Conservation (phyloP, 2,329 filamentous ascomycete genomes). For the Apiospora sp. region DNA sequence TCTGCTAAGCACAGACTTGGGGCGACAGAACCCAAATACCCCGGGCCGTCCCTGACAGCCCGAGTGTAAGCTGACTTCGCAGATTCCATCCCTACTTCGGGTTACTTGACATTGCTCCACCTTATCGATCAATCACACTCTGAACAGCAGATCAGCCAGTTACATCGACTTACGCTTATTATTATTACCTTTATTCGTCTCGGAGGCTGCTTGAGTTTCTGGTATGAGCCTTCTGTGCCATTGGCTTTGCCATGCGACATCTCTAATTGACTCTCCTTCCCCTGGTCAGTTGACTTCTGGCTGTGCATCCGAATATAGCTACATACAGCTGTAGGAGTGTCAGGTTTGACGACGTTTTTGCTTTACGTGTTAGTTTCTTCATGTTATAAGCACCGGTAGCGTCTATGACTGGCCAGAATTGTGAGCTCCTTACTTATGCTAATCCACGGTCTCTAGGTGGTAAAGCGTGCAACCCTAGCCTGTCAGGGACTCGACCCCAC, state of each 20-base stretch:
- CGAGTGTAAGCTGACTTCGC: background rate
- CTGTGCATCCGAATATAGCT: too few species aligned
- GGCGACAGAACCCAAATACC: background rate
- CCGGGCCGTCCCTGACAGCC: background rate
- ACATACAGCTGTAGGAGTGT: too few species aligned
- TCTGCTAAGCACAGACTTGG: background rate
- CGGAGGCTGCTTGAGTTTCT: background rate
- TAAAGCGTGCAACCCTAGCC: conserved; percentile 9
- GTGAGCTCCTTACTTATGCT: background rate
- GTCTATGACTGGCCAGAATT: background rate
- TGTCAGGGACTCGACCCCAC: conserved; percentile 13
- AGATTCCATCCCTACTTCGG: background rate
- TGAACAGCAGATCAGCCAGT: background rate
- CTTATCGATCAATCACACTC: background rate
- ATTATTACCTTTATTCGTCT: background rate
- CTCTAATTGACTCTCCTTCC: background rate
- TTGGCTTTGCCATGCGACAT: background rate
- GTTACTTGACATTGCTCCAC: background rate
- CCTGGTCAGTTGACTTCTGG: too few species aligned
- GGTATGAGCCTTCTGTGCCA: background rate
- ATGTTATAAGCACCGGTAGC: too few species aligned
- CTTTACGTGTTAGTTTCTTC: background rate
- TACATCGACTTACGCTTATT: background rate
- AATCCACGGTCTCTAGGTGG: background rate
- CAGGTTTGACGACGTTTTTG: background rate